These are phyloP conservation scores for Medicago arabica DNA, from an alignment of 306 rosid species.

Conservation along the genomic window DNA sequence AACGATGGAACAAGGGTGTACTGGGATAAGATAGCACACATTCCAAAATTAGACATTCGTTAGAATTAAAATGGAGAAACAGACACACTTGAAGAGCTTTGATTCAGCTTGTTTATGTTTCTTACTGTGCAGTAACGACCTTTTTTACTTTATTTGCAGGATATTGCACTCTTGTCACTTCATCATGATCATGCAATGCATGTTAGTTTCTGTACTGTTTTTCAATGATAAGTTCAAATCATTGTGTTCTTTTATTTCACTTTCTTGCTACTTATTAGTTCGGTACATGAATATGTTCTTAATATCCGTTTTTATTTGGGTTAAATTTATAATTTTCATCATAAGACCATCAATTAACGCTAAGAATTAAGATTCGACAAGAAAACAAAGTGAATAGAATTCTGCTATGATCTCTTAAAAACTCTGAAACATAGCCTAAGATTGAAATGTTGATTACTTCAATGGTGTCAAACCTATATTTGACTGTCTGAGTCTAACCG, in stretches of 20 bases:
- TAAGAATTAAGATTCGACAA: too few species aligned
- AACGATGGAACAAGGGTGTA: not conserved
- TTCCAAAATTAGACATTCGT: not conserved
- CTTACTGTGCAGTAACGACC: not conserved
- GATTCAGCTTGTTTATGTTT: not conserved
- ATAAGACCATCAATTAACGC: not conserved
- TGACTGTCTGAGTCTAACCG: too few species aligned
- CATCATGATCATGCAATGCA: too few species aligned
- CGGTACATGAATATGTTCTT: not conserved
- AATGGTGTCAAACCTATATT: too few species aligned
- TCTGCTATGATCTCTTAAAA: too few species aligned
- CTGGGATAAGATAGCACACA: constrained; percentile 5
- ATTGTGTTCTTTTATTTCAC: not conserved
- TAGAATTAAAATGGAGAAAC: not conserved
- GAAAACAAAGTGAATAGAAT: too few species aligned
- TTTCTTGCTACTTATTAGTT: not conserved
- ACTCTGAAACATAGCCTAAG: too few species aligned
- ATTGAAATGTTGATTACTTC: too few species aligned
- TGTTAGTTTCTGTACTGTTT: too few species aligned
- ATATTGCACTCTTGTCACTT: too few species aligned
- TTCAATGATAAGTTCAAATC: not conserved
- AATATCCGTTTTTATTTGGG: not conserved
- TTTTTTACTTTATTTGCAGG: not conserved
- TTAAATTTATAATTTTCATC: not conserved
- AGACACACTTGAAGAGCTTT: too few species aligned